Percentiles rank a stretch among this genome's conserved stretches.
Evolutionary conservation across 2,329 filamentous ascomycete genomes (phyloP).

Genomic region (Sporothrix phasma): DNA sequence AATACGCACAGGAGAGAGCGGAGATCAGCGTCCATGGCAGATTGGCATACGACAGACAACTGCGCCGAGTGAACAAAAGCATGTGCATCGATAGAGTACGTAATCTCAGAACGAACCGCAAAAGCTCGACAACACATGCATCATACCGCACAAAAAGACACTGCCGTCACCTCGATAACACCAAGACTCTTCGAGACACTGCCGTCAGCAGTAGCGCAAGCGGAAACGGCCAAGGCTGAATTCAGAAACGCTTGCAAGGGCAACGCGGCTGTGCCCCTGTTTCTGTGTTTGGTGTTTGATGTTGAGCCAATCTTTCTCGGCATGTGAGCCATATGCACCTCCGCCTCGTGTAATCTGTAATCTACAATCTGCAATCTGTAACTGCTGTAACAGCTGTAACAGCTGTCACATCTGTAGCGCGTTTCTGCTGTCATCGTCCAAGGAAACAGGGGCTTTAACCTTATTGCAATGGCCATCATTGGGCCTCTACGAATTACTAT

Average conservation of each 20-base stretch:
- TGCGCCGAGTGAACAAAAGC: no score
- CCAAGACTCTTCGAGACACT: no score
- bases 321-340: neutral
- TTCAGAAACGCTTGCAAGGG: neutral
- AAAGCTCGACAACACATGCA: neutral
- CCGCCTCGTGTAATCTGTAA: no score
- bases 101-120: neutral
- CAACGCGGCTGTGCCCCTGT: neutral
- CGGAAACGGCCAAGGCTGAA: neutral
- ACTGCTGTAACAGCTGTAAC: no score
- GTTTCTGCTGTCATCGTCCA: neutral
- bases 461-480: neutral
- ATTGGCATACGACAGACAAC: neutral
- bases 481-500: no score
- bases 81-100: neutral
- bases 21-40: neutral
- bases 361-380: no score
- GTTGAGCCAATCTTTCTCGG: neutral
- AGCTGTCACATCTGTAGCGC: neutral
- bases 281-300: neutral
- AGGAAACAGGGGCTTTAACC: neutral
- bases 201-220: neutral
- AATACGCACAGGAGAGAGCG: no score
- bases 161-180: no score
- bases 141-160: no score